phyloP scores from a whole-genome alignment of 2,329 filamentous ascomycete genomes.

The Lojkania enalia region DNA sequence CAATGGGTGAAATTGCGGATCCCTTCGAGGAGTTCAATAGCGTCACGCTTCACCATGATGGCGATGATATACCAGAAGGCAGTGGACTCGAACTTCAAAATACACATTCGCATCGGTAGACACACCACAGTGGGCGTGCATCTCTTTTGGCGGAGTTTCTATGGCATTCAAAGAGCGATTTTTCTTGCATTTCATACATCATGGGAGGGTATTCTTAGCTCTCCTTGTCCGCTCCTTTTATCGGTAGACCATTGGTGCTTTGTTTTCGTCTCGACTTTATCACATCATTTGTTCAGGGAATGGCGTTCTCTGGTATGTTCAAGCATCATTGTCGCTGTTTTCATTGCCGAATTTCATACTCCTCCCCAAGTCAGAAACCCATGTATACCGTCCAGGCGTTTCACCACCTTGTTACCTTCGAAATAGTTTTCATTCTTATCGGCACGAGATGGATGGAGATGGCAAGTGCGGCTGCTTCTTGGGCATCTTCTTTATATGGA shows the following conservation, averaged over 20 bases:
- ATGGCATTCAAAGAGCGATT: slow-evolving; percentile 17
- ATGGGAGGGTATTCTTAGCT: slow-evolving; percentile 26
- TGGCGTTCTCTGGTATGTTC: not conserved
- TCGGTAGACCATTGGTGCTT: slow-evolving; percentile 19
- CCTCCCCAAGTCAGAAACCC: slow-evolving; percentile 8
- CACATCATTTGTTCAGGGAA: too few relatives aligned
- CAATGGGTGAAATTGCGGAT: slow-evolving; percentile 78
- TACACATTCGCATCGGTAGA: slow-evolving; percentile 28
- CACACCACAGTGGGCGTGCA: not conserved
- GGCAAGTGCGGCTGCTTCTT: not conserved
- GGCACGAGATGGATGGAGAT: not conserved
- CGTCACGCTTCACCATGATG: slow-evolving; percentile 94
- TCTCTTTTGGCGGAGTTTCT: slow-evolving; percentile 5
- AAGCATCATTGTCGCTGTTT: slow-evolving; percentile 11
- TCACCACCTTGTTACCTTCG: not conserved
- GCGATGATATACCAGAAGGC: slow-evolving; percentile 66
- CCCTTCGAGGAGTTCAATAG: slow-evolving; percentile 99
- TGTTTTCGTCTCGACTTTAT: too few relatives aligned
- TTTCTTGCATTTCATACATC: slow-evolving; percentile 15
- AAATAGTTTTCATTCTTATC: not conserved
- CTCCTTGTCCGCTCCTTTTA: slow-evolving; percentile 38
- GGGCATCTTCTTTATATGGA: not conserved
- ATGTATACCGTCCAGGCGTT: slow-evolving; percentile 23
- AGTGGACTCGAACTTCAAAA: slow-evolving; percentile 28
- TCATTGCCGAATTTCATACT: too few relatives aligned